Conservation (phyloP, 345 rosid species). For the Eucalyptus brandiana region DNA sequence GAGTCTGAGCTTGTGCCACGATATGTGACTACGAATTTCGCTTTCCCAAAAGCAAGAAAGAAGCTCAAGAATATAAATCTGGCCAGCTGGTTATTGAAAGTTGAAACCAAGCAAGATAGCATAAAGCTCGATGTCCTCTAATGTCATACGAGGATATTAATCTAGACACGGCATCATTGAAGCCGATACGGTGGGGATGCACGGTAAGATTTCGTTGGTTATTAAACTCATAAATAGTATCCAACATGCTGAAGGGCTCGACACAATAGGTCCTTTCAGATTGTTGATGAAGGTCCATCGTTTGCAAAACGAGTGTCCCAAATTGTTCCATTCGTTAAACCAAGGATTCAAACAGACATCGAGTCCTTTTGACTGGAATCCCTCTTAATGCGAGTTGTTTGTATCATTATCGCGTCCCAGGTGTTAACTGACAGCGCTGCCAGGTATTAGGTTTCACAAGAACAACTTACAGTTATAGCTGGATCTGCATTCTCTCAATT, state of each 20-base stretch:
- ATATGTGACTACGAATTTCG: slow-evolving; percentile 49
- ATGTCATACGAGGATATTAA: slow-evolving; percentile 86
- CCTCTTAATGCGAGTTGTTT: not conserved
- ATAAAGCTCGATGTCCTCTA: slow-evolving; percentile 92
- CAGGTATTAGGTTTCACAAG: not conserved
- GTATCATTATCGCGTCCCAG: not conserved
- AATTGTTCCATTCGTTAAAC: not conserved
- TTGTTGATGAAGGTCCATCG: slow-evolving; percentile 79
- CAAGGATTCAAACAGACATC: not conserved
- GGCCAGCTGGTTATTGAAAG: slow-evolving; percentile 60
- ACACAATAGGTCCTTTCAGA: slow-evolving; percentile 33
- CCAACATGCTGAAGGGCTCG: not conserved
- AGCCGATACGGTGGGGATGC: slow-evolving; percentile 95
- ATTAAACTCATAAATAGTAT: slow-evolving; percentile 1
- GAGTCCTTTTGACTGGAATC: no score
- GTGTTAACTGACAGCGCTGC: not conserved
- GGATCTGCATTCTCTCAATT: not conserved
- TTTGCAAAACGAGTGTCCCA: not conserved
- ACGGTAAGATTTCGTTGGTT: slow-evolving; percentile 39
- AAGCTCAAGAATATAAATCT: slow-evolving; percentile 24
- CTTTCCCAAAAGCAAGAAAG: slow-evolving; percentile 53
- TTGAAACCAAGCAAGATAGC: slow-evolving; percentile 86
- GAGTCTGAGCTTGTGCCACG: slow-evolving; percentile 36
- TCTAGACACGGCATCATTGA: slow-evolving; percentile 63
- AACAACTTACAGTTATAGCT: not conserved